Conservation (phyloP, 768 basidiomycete species). For the Termitomyces sp. region DNA sequence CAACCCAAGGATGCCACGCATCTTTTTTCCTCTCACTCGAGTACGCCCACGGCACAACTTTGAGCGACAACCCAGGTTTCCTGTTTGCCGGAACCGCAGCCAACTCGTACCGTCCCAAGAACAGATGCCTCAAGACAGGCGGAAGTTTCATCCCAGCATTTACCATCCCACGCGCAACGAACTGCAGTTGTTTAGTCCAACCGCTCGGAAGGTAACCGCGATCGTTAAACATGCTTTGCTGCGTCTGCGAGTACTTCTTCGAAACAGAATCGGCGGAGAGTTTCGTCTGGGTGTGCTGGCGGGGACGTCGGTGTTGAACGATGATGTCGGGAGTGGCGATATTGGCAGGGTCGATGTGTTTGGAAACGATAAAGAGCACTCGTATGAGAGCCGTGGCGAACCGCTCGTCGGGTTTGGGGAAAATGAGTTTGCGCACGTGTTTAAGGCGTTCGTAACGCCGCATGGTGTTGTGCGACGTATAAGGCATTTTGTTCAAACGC, state of each 20-base stretch:
- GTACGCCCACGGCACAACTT: constrained; percentile 12
- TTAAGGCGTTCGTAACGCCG: not conserved
- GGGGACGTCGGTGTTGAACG: not conserved
- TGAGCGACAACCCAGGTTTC: not conserved
- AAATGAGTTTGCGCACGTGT: constrained; percentile 10
- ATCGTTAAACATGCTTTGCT: not conserved
- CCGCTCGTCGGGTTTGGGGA: constrained; percentile 50
- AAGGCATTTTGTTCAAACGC: constrained; percentile 2
- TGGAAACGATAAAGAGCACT: constrained; percentile 24
- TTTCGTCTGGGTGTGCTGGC: not conserved
- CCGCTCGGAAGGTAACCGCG: not conserved
- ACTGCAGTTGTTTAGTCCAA: constrained; percentile 13
- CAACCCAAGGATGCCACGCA: constrained; percentile 8
- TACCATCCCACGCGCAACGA: constrained; percentile 14
- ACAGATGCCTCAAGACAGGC: constrained; percentile 14
- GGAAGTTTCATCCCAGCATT: constrained; percentile 15
- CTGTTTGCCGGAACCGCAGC: constrained; percentile 3
- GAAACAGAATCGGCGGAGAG: not conserved
- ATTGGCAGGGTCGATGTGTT: not conserved
- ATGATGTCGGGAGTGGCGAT: not conserved
- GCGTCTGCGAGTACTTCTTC: not conserved
- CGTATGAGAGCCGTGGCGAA: constrained; percentile 63
- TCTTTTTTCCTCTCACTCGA: not conserved
- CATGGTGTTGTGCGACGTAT: not conserved
- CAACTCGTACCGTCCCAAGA: constrained; percentile 12